Evolutionary conservation across 768 basidiomycete species (phyloP), one percentile per base, ranked within the genome.

Genomic region (Boletus speciosus): DNA sequence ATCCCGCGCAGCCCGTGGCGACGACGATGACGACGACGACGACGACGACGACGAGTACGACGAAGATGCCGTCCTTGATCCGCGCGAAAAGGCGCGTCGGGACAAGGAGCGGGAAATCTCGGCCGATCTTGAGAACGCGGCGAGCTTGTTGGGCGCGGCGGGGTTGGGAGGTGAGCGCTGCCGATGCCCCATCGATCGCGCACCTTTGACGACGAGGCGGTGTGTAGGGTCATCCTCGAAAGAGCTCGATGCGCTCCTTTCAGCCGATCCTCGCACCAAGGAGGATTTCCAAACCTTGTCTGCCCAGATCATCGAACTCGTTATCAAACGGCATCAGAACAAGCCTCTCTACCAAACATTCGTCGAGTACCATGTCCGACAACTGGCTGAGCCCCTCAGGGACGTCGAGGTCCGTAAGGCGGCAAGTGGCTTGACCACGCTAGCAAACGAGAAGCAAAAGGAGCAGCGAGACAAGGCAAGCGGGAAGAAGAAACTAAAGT

Each of bases 401-500:
- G 93, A 98, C 57, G 84, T 93, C 48, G 96, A 99, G 62, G 86
- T 93, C 27, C 82, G 94, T 57, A 98, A 98, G 68, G 90, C 83
- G 0, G 90, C 93, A 0, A 88, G 84, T 47, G 84, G 78, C 4
- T 74, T 99, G 51, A 92, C 90, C 15, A 86, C 90, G 3, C 77
- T 98, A 6, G 89, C 93, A 47, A 98, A 96, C 65, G 93, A 95
- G 76, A 99, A 98, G 75, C 91, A 95, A 74, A 90, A 84, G 73
- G 92, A 92, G 66, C 85, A 88, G 62, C 81, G 87, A 58, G 92
- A 94, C 35, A 91, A 88, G 69, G 78, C 84, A 2, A 86, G 83
- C 55, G 92, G 93, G 31, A 97, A 95, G 82, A 96, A 93, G 77
- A 95, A 95, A 75, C 73, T 79, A 42, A 89, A 90, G 73, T 71